phyloP scores from a whole-genome alignment of 2,329 filamentous ascomycete species.

The Talaromyces amestolkiae region DNA sequence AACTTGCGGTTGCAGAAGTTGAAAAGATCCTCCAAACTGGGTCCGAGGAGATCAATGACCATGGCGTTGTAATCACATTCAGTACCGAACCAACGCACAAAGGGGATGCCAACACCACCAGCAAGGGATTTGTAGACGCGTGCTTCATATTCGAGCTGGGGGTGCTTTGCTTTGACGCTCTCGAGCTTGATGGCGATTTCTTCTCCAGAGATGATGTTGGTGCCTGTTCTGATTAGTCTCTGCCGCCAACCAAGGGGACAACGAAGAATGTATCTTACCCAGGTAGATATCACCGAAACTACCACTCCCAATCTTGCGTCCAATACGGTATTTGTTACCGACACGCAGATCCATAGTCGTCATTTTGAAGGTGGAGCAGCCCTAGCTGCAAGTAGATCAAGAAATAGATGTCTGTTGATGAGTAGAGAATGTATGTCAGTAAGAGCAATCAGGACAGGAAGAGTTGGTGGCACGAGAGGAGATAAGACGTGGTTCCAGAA shows the following conservation, averaged over 20 bases:
- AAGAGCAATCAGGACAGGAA: not conserved
- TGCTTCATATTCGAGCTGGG: constrained; percentile 97
- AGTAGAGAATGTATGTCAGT: constrained; percentile 10
- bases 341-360: constrained; percentile 74
- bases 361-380: constrained; percentile 17
- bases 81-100: constrained; percentile 98
- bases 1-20: constrained; percentile 99
- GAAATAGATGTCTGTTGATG: not conserved
- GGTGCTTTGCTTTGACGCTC: constrained; percentile 98
- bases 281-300: constrained; percentile 99
- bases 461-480: not conserved
- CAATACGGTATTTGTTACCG: constrained; percentile 99
- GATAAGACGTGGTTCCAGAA: not conserved
- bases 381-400: constrained; percentile 8
- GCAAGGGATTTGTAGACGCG: constrained; percentile 84
- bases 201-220: constrained; percentile 99
- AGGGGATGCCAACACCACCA: constrained; percentile 95
- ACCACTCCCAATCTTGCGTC: constrained; percentile 96
- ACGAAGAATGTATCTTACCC: constrained; percentile 46
- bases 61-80: constrained; percentile 99
- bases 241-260: not conserved
- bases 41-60: constrained; percentile 95
- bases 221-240: constrained; percentile 56
- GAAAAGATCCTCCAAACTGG: constrained; percentile 95
- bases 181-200: constrained; percentile 99